These are phyloP conservation scores for Saposhnikovia divaricata DNA, from an alignment of 129 eudicot genomes.

Conservation along the genomic window DNA sequence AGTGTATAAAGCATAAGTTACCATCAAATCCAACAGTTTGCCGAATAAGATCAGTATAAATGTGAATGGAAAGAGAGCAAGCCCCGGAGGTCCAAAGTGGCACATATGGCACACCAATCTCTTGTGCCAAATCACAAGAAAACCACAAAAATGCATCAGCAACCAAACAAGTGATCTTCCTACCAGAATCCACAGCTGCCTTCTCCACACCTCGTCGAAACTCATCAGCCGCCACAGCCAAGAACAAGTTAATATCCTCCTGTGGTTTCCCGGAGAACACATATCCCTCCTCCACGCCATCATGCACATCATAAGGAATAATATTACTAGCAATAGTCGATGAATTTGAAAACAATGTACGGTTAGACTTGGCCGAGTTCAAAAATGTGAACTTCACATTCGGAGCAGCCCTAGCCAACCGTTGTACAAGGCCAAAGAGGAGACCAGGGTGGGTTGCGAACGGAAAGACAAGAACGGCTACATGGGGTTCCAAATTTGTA, in stretches of 20 bases:
- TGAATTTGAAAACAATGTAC: slow-evolving; percentile 13
- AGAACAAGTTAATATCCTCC: slow-evolving; percentile 40
- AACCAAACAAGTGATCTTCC: slow-evolving; percentile 37
- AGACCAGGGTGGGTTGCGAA: slow-evolving; percentile 54
- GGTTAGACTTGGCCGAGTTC: slow-evolving; percentile 25
- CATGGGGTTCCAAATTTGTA: slow-evolving; percentile 17
- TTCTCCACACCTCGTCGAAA: slow-evolving; percentile 29
- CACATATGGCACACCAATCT: slow-evolving; percentile 51
- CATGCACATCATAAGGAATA: slow-evolving; percentile 31
- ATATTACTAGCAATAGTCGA: slow-evolving; percentile 16
- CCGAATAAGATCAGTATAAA: slow-evolving; percentile 49
- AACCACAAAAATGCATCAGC: slow-evolving; percentile 66
- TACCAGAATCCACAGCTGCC: slow-evolving; percentile 45
- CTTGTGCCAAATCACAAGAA: slow-evolving; percentile 47
- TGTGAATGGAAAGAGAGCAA: slow-evolving; percentile 37
- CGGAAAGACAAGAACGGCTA: slow-evolving; percentile 57
- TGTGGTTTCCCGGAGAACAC: slow-evolving; percentile 25
- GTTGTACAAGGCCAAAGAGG: slow-evolving; percentile 33
- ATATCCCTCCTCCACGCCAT: slow-evolving; percentile 41
- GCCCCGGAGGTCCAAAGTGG: slow-evolving; percentile 54
- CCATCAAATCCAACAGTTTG: slow-evolving; percentile 26
- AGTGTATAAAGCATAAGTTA: slow-evolving; percentile 2
- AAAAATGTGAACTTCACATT: slow-evolving; percentile 40
- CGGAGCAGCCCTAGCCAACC: slow-evolving; percentile 43
- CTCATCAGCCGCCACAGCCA: slow-evolving; percentile 45